A percentile compares a stretch with the other conserved stretches of the same genome.
These are phyloP conservation scores for Fraxinus ornus DNA, from an alignment of 305 asterid species.

Conservation along the genomic window DNA sequence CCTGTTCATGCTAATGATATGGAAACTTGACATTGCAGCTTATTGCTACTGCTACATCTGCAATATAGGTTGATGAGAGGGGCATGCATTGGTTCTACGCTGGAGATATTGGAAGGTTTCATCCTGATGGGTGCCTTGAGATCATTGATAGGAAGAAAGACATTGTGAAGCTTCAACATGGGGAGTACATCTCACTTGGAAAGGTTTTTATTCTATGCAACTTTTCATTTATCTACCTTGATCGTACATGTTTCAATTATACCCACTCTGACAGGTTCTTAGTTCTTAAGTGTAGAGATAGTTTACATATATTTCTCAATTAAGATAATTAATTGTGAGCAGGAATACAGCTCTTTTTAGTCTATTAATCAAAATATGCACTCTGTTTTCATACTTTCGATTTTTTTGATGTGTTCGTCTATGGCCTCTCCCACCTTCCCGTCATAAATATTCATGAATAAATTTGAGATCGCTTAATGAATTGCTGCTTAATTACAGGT, in stretches of 20 bases:
- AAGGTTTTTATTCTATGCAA: constrained; percentile 44
- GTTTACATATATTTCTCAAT: background rate
- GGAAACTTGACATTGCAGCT: constrained; percentile 10
- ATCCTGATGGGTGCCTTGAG: constrained; percentile 87
- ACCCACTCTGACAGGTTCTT: background rate
- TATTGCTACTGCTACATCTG: constrained; percentile 13
- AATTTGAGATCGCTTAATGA: background rate
- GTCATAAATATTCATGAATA: background rate
- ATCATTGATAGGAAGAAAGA: constrained; percentile 90
- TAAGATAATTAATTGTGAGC: background rate
- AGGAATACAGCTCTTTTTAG: background rate
- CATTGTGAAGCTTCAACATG: constrained; percentile 90
- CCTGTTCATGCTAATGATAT: constrained; percentile 13
- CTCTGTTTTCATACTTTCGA: background rate
- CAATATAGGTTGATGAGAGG: constrained; percentile 66
- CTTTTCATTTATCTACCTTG: background rate
- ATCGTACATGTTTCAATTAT: background rate
- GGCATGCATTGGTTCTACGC: constrained; percentile 93
- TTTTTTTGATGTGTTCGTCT: background rate
- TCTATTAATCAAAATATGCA: background rate
- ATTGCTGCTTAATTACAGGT: constrained; percentile 46
- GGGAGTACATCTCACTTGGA: constrained; percentile 86
- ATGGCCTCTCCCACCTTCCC: background rate
- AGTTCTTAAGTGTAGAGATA: background rate
- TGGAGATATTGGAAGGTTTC: constrained; percentile 86